Evolutionary conservation across 768 basidiomycete species (phyloP).

Genomic region (Mycena olivaceomarginata): DNA sequence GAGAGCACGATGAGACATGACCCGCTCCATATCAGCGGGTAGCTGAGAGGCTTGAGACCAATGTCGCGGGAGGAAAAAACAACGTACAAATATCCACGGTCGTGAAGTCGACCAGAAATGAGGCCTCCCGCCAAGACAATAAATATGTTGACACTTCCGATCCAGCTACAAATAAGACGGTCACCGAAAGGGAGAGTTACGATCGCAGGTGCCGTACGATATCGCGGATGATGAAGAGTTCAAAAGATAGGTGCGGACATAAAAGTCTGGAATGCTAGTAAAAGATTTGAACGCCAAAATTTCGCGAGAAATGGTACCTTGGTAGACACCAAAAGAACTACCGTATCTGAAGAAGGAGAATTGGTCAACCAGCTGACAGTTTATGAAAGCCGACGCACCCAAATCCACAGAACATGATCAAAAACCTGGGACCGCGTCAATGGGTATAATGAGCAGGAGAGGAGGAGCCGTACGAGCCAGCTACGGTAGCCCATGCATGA

Average conservation of each 20-base stretch:
- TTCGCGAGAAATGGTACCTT: slow-evolving; percentile 47
- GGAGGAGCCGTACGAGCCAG: slow-evolving; percentile 38
- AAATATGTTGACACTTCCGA: slow-evolving; percentile 71
- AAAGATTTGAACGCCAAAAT: slow-evolving; percentile 48
- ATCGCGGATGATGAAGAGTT: slow-evolving; percentile 59
- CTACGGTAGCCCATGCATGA: slow-evolving; percentile 45
- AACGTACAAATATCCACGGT: slow-evolving; percentile 71
- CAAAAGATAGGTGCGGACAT: slow-evolving; percentile 61
- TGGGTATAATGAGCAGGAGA: neutral
- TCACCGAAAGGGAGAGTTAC: neutral
- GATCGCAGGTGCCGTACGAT: slow-evolving; percentile 49
- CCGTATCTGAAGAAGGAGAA: slow-evolving; percentile 52
- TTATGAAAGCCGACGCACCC: slow-evolving; percentile 52
- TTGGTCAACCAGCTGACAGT: neutral
- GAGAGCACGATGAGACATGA: slow-evolving; percentile 65
- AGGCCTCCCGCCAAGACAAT: slow-evolving; percentile 66
- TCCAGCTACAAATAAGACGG: slow-evolving; percentile 50
- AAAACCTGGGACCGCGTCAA: slow-evolving; percentile 50
- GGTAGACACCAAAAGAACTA: slow-evolving; percentile 60
- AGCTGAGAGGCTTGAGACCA: slow-evolving; percentile 51
- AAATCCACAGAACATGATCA: slow-evolving; percentile 66
- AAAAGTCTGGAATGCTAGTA: slow-evolving; percentile 56
- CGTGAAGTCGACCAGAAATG: slow-evolving; percentile 68
- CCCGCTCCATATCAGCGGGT: slow-evolving; percentile 66
- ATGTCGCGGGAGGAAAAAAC: neutral